Evolutionary conservation across 352 stramenopile genomes (phyloP), one percentile per base, ranked within the genome.

Genomic region (Paralagenidium karlingii): DNA sequence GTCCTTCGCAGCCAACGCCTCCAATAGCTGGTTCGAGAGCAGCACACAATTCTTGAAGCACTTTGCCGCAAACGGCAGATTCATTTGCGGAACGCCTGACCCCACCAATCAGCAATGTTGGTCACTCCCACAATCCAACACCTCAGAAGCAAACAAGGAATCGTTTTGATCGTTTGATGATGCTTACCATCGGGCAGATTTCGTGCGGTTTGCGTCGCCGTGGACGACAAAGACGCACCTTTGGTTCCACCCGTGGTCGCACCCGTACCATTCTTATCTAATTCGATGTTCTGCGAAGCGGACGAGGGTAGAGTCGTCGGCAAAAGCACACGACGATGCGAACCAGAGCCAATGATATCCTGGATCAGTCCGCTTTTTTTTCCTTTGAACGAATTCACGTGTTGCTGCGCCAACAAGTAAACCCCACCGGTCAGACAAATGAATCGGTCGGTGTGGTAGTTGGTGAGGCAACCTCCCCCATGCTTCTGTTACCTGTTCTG

Each of bases 31-130:
- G 37, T 82, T 76, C 52, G 70, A 87, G 2, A 92, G 68, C 40
- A 92, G 42, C 32, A 89, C 59, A 1, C 79, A 73, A 38, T 92
- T 92, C 53, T 87, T 86, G 47, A 92, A 92, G 47, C 78, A 92
- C 55, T 92, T 92, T 18, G 70, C 70, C 15, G 75, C 75, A 42
- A 89, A 89, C 20, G 73, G 74, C 33, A 92, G 48, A 44, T 65
- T 89, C 78, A 92, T 89, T 40, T 79, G 83, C 22, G 74, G 68
- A 13, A 54, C 30, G n/a, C 55, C 62, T 49, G 46, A n/a, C n/a
- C n/a, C n/a, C n/a, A n/a, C n/a, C n/a, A n/a, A n/a, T n/a, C n/a
- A n/a, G n/a, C n/a, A n/a, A n/a, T n/a, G n/a, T n/a, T n/a, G n/a
- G n/a, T n/a, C n/a, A n/a, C n/a, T n/a, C n/a, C n/a, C n/a, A n/a